These are phyloP conservation scores for Aspergillus novoparasiticus DNA, from an alignment of 2,329 filamentous ascomycete genomes.

Conservation along the genomic window DNA sequence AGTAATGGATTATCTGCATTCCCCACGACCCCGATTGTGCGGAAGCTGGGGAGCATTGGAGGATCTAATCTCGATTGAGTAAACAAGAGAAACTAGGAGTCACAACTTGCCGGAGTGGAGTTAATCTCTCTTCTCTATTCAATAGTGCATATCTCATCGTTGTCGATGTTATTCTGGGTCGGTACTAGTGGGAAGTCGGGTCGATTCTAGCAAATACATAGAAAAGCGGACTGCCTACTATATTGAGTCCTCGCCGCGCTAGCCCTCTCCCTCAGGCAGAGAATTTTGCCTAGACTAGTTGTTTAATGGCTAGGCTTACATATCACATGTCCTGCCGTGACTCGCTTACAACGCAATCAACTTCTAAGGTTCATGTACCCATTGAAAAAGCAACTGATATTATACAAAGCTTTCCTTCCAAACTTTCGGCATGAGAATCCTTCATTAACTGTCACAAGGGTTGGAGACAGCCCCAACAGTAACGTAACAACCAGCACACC, in stretches of 20 bases:
- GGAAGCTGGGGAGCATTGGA: neutral
- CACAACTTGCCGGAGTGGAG: neutral
- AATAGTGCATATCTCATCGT: neutral
- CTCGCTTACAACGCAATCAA: neutral
- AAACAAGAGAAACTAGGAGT: neutral
- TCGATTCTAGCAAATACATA: neutral
- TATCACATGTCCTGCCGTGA: neutral
- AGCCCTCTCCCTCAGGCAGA: neutral
- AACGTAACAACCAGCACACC: constrained; percentile 9
- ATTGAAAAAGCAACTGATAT: constrained; percentile 4
- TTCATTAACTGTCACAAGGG: constrained; percentile 2
- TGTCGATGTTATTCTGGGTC: neutral
- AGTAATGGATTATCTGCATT: neutral
- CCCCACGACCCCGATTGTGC: neutral
- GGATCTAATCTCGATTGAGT: neutral
- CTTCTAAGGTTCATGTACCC: neutral
- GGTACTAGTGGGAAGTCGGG: neutral
- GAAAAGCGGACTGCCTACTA: neutral
- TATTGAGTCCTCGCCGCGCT: neutral
- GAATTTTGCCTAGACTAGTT: neutral
- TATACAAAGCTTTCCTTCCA: constrained; percentile 6
- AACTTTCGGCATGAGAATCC: constrained; percentile 3
- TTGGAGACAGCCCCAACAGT: constrained; percentile 5
- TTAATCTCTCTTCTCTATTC: neutral
- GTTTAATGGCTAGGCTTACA: neutral